A percentile compares a stretch with the other conserved stretches of the same genome.
Evolutionary conservation across 78 protist species (phyloP).

Genomic region (Chrysochromulina tobinii): DNA sequence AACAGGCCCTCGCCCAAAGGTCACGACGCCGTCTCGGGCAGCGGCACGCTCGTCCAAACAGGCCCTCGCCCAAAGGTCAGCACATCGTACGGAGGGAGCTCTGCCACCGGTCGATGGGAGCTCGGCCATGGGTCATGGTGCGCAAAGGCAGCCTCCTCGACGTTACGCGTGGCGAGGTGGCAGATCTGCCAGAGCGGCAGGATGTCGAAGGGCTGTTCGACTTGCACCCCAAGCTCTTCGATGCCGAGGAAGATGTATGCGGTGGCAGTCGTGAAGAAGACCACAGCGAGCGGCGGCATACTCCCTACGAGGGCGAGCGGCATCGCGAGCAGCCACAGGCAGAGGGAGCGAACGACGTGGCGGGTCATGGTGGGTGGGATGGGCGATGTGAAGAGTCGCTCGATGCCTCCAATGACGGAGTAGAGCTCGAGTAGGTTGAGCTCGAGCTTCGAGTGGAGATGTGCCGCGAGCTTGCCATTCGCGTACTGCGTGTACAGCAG

Average conservation of each 20-base stretch:
- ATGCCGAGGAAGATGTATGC: neutral
- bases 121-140: no score
- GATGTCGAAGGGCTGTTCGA: conserved; percentile 14
- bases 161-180: neutral
- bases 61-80: no score
- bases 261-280: neutral
- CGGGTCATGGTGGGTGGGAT: conserved; percentile 11
- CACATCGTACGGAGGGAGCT: no score
- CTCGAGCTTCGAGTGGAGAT: neutral
- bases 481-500: neutral
- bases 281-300: neutral
- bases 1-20: no score
- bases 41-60: no score
- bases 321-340: conserved; percentile 1
- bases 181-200: neutral
- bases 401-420: neutral
- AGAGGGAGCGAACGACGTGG: neutral
- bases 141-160: no score
- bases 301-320: neutral
- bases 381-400: conserved; percentile 2
- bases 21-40: no score
- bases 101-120: no score
- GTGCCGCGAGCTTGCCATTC: neutral
- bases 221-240: neutral
- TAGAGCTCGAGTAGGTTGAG: neutral